These are phyloP conservation scores for Rhizoctonia solani DNA, from an alignment of 1,284 basidiomycete species.

Conservation along the genomic window DNA sequence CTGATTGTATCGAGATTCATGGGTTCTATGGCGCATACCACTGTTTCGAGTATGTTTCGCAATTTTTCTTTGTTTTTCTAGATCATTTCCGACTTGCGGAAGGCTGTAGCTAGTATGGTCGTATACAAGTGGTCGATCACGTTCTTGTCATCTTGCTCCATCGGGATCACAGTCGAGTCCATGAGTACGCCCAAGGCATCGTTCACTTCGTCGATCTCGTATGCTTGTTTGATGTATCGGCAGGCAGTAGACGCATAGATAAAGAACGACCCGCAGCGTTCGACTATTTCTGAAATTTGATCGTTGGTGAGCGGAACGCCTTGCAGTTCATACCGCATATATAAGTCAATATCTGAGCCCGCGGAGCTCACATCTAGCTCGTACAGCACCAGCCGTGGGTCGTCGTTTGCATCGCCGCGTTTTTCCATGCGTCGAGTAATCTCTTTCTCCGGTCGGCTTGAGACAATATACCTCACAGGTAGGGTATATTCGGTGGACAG, in stretches of 20 bases:
- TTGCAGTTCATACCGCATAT: neutral
- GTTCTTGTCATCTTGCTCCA: too few species aligned
- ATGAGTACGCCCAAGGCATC: too few species aligned
- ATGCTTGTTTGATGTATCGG: conserved; percentile 1
- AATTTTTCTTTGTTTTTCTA: too few species aligned
- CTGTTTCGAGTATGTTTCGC: too few species aligned
- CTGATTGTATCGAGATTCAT: too few species aligned
- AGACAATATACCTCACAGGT: neutral
- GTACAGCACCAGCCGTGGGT: conserved; percentile 8
- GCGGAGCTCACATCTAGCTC: conserved; percentile 29
- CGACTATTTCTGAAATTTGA: conserved; percentile 1
- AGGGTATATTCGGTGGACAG: neutral
- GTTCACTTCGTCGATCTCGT: too few species aligned
- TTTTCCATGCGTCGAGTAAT: neutral
- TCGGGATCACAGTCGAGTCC: too few species aligned
- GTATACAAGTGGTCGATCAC: too few species aligned
- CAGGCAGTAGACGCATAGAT: conserved; percentile 31
- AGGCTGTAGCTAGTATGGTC: too few species aligned
- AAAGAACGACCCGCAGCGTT: conserved; percentile 23
- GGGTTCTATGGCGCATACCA: too few species aligned
- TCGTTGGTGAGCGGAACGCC: neutral
- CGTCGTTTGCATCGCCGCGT: neutral
- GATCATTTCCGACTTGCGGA: too few species aligned
- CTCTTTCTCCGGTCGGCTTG: neutral
- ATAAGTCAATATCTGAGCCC: conserved; percentile 13